These are phyloP conservation scores for Penicillium taxi DNA, from an alignment of 495 filamentous ascomycete genomes.

Conservation along the genomic window DNA sequence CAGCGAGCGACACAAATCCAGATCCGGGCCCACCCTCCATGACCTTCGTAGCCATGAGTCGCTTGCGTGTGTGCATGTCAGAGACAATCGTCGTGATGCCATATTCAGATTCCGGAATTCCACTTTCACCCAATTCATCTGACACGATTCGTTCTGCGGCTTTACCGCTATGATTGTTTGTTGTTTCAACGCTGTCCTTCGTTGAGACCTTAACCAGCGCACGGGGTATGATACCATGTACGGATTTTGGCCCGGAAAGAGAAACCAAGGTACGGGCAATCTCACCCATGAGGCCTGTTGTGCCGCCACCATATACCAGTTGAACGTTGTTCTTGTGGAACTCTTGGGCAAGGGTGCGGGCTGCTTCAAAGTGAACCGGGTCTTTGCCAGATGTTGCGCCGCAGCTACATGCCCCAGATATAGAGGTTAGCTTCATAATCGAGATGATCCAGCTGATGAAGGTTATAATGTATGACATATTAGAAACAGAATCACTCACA, in stretches of 20 bases:
- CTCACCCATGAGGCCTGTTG: conserved; percentile 91
- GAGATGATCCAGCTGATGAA: no score
- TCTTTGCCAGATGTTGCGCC: conserved; percentile 64
- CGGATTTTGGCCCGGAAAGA: conserved; percentile 69
- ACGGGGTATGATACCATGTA: conserved; percentile 88
- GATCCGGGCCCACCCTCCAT: conserved; percentile 69
- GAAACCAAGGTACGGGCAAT: conserved; percentile 78
- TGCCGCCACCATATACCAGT: conserved; percentile 92
- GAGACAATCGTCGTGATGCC: conserved; percentile 79
- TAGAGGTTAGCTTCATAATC: conserved; percentile 7
- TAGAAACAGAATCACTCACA: conserved; percentile 57
- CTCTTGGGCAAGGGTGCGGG: conserved; percentile 62
- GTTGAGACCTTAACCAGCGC: conserved; percentile 67
- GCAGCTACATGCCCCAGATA: no score
- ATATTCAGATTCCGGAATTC: conserved; percentile 62
- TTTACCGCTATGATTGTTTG: conserved; percentile 26
- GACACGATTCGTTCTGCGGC: conserved; percentile 29
- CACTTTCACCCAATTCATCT: conserved; percentile 24
- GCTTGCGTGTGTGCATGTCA: conserved; percentile 94
- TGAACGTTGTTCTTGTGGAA: conserved; percentile 67
- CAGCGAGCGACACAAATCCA: conserved; percentile 84
- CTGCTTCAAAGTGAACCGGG: conserved; percentile 63
- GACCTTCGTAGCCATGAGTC: conserved; percentile 82
- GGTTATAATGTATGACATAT: no score
- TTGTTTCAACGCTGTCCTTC: conserved; percentile 50